Evolutionary conservation across 2,329 filamentous ascomycete species (phyloP), one percentile per base, ranked within the genome.

Genomic region (Colletotrichum gigasporum): DNA sequence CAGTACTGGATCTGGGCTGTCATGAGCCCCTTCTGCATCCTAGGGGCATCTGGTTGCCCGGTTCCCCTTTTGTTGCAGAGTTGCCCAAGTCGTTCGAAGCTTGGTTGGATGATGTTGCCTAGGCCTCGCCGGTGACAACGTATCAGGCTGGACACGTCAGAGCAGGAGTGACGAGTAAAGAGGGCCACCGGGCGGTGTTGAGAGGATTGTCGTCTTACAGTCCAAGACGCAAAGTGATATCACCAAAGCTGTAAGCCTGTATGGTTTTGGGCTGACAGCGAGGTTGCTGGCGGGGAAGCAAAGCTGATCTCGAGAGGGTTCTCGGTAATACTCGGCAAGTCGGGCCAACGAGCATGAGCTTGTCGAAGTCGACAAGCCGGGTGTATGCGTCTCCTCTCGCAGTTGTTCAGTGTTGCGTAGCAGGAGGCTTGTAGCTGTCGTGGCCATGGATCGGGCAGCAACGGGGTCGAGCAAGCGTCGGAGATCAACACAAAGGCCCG

Each of bases 71-170:
- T 16, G 16, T 32, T 10, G 28, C 47, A 34, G 30, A 50, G 11
- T 32, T 12, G 18, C 34, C 47, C 4, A 34, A 37, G 42, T n/a
- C n/a, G 22, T 24, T 16, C 34, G 24, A 16, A n/a, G 24, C 20
- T 16, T 24, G 18, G 26, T 18, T 47, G 28, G 28, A 28, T 14
- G 12, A 16, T 22, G 39, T 20, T 52, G 39, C 39, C 32, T 47
- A 9, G 26, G 30, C 32, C 34, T 47, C 39, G 16, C 45, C 32
- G 34, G 34, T 22, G 28, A 47, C 20, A 28, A 11, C 47, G 28
- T 34, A 37, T 16, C 8, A 14, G 24, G 26, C n/a, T 9, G 54
- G 14, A 53, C 55, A 60, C 55, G 61, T 64, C 61, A 63, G 55
- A 59, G 20, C 18, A 48, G 30, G 47, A 22, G 24, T 63, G 60